A percentile compares a stretch with the other conserved stretches of the same genome.
These are phyloP conservation scores for Zygotorulaspora florentina DNA, from an alignment of 805 yeast species.

Conservation along the genomic window DNA sequence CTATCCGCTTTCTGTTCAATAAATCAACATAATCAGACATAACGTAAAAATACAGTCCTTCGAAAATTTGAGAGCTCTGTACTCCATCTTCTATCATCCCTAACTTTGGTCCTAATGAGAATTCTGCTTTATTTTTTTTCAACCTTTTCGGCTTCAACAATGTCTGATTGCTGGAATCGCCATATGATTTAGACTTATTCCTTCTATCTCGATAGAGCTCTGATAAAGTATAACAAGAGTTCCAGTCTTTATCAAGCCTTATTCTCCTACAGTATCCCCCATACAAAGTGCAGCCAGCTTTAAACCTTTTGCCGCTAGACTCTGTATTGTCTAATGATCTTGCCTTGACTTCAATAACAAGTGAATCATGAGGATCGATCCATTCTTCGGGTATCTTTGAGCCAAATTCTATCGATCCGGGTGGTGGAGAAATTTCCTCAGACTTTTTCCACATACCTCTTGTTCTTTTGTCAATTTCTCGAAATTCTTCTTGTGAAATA, in stretches of 20 bases:
- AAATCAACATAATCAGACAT: slow-evolving; percentile 46
- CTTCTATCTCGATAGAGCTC: slow-evolving; percentile 39
- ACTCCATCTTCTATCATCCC: slow-evolving; percentile 2
- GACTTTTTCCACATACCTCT: slow-evolving; percentile 56
- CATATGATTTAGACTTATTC: slow-evolving; percentile 7
- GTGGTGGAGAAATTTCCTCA: slow-evolving; percentile 40
- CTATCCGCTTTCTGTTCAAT: slow-evolving; percentile 23
- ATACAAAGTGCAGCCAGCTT: slow-evolving; percentile 65
- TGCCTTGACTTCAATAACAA: slow-evolving; percentile 81
- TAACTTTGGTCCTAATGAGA: slow-evolving; percentile 7
- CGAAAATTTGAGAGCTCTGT: slow-evolving; percentile 39
- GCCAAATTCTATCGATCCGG: slow-evolving; percentile 49
- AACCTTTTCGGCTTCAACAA: slow-evolving; percentile 32
- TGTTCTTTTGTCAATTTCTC: slow-evolving; percentile 52
- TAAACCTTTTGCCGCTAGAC: slow-evolving; percentile 44
- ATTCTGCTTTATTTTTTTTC: slow-evolving; percentile 22
- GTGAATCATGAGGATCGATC: slow-evolving; percentile 73
- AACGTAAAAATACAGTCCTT: slow-evolving; percentile 45
- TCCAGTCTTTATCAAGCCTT: slow-evolving; percentile 64
- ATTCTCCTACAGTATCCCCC: slow-evolving; percentile 69
- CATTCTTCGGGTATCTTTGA: slow-evolving; percentile 61
- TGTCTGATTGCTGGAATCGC: slow-evolving; percentile 23
- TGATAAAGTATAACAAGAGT: slow-evolving; percentile 48
- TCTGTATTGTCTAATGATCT: slow-evolving; percentile 56
- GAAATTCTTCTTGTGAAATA: slow-evolving; percentile 58